Evolutionary conservation across 1,284 basidiomycete species (phyloP), one percentile per base, ranked within the genome.

Genomic region (Acaromyces ingoldii): DNA sequence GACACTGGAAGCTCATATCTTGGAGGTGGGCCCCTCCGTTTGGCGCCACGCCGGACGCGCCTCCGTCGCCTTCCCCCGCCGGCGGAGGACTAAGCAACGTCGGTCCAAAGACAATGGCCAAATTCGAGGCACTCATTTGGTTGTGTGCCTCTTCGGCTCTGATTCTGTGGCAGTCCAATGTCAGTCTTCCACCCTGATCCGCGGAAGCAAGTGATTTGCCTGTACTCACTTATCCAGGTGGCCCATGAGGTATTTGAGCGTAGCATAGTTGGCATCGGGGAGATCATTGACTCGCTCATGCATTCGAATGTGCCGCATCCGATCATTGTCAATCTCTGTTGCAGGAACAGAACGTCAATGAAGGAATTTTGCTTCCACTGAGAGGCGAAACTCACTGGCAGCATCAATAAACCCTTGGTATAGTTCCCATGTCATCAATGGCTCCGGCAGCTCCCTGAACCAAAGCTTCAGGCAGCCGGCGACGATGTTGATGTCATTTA

Each of bases 211-310:
- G 6, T 55, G 46, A n/a, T 19, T 25, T 9, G 46, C 28, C 7
- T 26, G 24, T 17, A 44, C 31, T 41, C 33, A 49, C 45, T 82
- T 84, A 79, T 96, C 82, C 56, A 99, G 78, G 78, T 98, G 93
- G 9, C 87, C 91, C 82, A 99, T 83, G 72, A 98, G 87, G 76
- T 83, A 96, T 76, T 97, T 97, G 49, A 98, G 81, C 1, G 93
- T 96, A 0, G 95, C 90, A 72, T 99, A 99, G 77, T 98, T 96
- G 11, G 95, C 84, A 78, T 99, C 93, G 3, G 93, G 95, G 47
- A 99, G 81, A 65, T 96, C 92, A 72, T 99, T 98, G 44, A 99
- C 92, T 48, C 89, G 84, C 75, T 98, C 93, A 70, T 99, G 93
- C 54, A 98, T 79, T 45, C 91, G 83, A 62, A 97, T 96, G 68